Base-by-base conservation (phyloP, 2,329 filamentous ascomycete species). In the Paraphoma chrysanthemicola region DNA sequence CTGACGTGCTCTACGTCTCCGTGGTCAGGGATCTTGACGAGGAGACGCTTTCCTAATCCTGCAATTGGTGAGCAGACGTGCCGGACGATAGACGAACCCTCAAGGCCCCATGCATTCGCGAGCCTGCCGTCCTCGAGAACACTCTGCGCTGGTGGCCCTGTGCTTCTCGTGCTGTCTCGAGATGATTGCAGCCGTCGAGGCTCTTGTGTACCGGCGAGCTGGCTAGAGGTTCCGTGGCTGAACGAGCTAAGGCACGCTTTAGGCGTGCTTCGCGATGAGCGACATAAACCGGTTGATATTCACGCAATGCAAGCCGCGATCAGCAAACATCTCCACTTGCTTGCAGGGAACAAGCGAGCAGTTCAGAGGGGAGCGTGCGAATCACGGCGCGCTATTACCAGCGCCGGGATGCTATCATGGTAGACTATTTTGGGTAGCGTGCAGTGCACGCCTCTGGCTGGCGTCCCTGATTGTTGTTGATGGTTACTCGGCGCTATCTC, bases 241-340 rank as follows among this genome's bases (percentile, higher is more conserved):
- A 57, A 62, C 54, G 50, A 53, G 62, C 67, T 63, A 66, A 66
- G 56, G 63, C 59, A 66, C 61, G 57, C 61, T 63, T 56, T 62
- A 36, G 61, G 63, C 63, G 59, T 60, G 60, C 60, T 51, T 57
- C 29, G 50, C 51, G 58, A 62, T 52, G 56, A 43, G 51, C 58
- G 65, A 64, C 60, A 66, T 39, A 61, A 65, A 66, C 64, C 65
- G 70, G 69, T 64, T 70, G 62, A 58, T 55, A 46, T 56, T 55
- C 63, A 56, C 56, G 57, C 64, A 57, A 56, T 69, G 68, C 58
- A 53, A 62, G 62, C 62, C 60, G 63, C 63, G 64, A 72, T 73
- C 69, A 75, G 70, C 70, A 74, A 73, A 73, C 70, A 73, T 70
- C 67, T 71, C 72, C 71, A 73, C 72, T 58, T 46, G 59, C 52